Evolutionary conservation across 306 rosid species (phyloP), one percentile per base, ranked within the genome.

Genomic region (Styphnolobium japonicum): DNA sequence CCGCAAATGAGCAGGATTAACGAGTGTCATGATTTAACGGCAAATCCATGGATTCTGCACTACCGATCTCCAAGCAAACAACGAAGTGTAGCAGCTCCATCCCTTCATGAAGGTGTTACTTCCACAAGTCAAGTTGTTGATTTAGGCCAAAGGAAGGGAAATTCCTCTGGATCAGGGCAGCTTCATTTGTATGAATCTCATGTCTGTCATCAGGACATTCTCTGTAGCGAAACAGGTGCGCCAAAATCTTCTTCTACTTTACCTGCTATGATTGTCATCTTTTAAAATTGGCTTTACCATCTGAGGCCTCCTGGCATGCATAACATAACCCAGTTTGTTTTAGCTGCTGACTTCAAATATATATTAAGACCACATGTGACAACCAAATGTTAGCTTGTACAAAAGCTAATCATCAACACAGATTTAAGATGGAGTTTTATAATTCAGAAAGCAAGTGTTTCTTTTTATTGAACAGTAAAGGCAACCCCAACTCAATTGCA

Each of bases 21-120:
- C 53, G 84, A 58, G 23, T 39, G 49, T 23, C 52, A 62, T 8
- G 81, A 45, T 82, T 62, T 84, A 67, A 70, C 80, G 2, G 45
- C 70, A 27, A 89, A 81, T 80, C 90, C 92, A 36, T 92, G 95
- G 95, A 87, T 90, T 78, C 91, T 73, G 52, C 97, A 75, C 80
- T 88, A 81, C 5, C 34, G 87, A 75, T 62, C 84, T 56, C 71
- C 88, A 76, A 79, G 52, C 77, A 80, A 39, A 52, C 79, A 78
- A 19, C 65, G 81, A 58, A 73, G 69, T 81, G 71, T 8, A 21
- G 87, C 82, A 22, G 62, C 61, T 62, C 52, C 78, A 10, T 36
- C 76, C 11, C 70, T 64, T 33, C 73, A 67, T 58, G 73, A 72
- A 16, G 31, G 52, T 31, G 65, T 19, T 2, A 67, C 80, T 15